Conservation (phyloP, 768 basidiomycete species). For the Trametes gibbosa region DNA sequence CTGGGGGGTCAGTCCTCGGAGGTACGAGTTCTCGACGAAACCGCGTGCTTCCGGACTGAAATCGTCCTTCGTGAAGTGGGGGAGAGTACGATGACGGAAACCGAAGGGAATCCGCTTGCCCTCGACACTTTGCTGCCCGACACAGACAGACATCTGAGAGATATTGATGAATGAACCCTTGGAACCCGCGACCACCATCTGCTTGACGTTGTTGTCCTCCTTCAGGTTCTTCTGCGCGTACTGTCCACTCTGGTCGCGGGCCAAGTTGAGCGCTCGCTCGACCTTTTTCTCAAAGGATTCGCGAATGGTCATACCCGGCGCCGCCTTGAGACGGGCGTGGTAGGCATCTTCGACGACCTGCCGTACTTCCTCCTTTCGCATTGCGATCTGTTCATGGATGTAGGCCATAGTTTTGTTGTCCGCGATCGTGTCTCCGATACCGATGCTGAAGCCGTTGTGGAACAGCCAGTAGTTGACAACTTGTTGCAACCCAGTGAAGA, state of each 20-base stretch:
- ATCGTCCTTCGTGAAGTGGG: slow-evolving; percentile 98
- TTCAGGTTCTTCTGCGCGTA: slow-evolving; percentile 97
- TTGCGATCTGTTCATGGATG: slow-evolving; percentile 80
- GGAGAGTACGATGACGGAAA: slow-evolving; percentile 93
- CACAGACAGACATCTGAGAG: slow-evolving; percentile 99
- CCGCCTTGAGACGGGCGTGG: slow-evolving; percentile 82
- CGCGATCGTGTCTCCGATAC: slow-evolving; percentile 98
- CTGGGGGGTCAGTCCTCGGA: slow-evolving; percentile 93
- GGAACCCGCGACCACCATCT: slow-evolving; percentile 99
- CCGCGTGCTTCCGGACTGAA: slow-evolving; percentile 97
- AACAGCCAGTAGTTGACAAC: slow-evolving; percentile 99
- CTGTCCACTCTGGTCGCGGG: slow-evolving; percentile 94
- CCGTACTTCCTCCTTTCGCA: slow-evolving; percentile 78
- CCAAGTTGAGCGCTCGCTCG: slow-evolving; percentile 87
- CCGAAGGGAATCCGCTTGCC: slow-evolving; percentile 98
- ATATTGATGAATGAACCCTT: slow-evolving; percentile 99
- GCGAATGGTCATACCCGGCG: slow-evolving; percentile 98
- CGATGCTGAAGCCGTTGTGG: slow-evolving; percentile 98
- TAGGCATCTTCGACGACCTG: slow-evolving; percentile 79
- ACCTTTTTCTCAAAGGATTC: slow-evolving; percentile 96
- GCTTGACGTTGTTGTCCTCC: slow-evolving; percentile 99
- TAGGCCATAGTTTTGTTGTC: slow-evolving; percentile 83
- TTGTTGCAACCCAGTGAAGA: slow-evolving; percentile 92
- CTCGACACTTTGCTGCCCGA: slow-evolving; percentile 97
- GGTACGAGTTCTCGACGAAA: slow-evolving; percentile 98